These are phyloP conservation scores for Salix caprea DNA, from an alignment of 345 rosid genomes.

Conservation along the genomic window DNA sequence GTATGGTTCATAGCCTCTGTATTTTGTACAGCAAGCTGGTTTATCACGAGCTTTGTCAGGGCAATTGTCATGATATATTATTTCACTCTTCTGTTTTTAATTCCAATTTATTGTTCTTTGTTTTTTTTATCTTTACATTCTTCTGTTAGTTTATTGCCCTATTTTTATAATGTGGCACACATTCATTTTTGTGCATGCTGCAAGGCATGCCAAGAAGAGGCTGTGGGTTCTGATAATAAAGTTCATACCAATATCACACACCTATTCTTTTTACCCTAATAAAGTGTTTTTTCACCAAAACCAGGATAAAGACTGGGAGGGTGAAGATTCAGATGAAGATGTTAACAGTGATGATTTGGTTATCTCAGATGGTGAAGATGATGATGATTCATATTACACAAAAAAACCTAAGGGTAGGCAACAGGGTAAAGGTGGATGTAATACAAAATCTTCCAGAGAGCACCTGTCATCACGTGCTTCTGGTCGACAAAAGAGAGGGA, in stretches of 20 bases:
- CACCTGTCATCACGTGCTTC: slow-evolving; percentile 41
- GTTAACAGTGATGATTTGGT: slow-evolving; percentile 61
- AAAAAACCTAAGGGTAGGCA: slow-evolving; percentile 64
- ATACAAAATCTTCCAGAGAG: slow-evolving; percentile 45
- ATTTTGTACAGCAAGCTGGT: not conserved
- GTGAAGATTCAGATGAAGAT: slow-evolving; percentile 67
- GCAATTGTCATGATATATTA: not conserved
- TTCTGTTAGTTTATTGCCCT: not conserved
- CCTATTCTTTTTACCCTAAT: not conserved
- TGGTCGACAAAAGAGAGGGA: slow-evolving; percentile 55
- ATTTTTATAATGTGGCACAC: not conserved
- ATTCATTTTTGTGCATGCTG: not conserved
- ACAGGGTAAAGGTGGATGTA: slow-evolving; percentile 49
- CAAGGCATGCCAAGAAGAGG: not conserved
- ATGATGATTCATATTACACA: slow-evolving; percentile 59
- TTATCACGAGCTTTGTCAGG: not conserved
- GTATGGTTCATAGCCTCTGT: not conserved
- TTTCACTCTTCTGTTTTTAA: not conserved
- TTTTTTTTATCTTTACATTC: not conserved
- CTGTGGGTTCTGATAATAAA: not conserved
- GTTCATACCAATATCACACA: not conserved
- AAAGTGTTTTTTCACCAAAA: not conserved
- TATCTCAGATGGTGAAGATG: slow-evolving; percentile 52
- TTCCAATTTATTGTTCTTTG: not conserved
- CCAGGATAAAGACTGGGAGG: slow-evolving; percentile 77